These are phyloP conservation scores for Brassica carinata DNA, from an alignment of 345 rosid genomes.

Conservation along the genomic window DNA sequence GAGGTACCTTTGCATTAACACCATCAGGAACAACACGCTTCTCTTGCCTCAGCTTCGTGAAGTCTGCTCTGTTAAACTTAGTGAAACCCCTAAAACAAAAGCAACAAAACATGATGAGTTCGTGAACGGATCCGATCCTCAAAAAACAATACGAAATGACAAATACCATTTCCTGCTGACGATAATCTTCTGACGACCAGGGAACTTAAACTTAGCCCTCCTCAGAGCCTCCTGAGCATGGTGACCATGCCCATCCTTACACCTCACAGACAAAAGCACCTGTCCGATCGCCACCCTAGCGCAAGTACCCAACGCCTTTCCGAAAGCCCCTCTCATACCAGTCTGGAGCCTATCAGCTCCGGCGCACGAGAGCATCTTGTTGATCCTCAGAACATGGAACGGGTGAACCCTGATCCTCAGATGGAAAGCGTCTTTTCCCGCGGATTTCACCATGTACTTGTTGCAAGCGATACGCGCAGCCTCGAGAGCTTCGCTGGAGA, in stretches of 20 bases:
- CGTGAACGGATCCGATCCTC: not conserved
- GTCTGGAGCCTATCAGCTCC: slow-evolving; percentile 91
- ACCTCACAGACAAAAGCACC: slow-evolving; percentile 77
- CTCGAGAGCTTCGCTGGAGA: slow-evolving; percentile 77
- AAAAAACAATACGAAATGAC: not conserved
- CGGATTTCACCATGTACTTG: slow-evolving; percentile 72
- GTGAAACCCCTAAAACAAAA: slow-evolving; percentile 61
- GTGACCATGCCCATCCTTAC: slow-evolving; percentile 65
- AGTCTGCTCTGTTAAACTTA: slow-evolving; percentile 63
- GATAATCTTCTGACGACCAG: slow-evolving; percentile 79
- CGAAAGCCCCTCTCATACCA: slow-evolving; percentile 84
- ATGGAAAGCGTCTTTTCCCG: slow-evolving; percentile 83
- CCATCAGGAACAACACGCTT: slow-evolving; percentile 65
- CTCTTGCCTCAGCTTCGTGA: slow-evolving; percentile 58
- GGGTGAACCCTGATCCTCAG: slow-evolving; percentile 76
- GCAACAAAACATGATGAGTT: not conserved
- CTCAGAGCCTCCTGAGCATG: slow-evolving; percentile 86
- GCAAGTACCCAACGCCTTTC: slow-evolving; percentile 73
- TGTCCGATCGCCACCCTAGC: slow-evolving; percentile 80
- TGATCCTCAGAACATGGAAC: slow-evolving; percentile 77
- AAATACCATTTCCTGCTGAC: slow-evolving; percentile 76
- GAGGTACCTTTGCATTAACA: slow-evolving; percentile 67
- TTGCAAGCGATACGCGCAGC: slow-evolving; percentile 87
- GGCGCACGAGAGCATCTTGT: slow-evolving; percentile 88
- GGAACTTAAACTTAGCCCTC: slow-evolving; percentile 78